Evolutionary conservation across 75 land plant genomes (phyloP).

Genomic region (Chamaecyparis obtusa): DNA sequence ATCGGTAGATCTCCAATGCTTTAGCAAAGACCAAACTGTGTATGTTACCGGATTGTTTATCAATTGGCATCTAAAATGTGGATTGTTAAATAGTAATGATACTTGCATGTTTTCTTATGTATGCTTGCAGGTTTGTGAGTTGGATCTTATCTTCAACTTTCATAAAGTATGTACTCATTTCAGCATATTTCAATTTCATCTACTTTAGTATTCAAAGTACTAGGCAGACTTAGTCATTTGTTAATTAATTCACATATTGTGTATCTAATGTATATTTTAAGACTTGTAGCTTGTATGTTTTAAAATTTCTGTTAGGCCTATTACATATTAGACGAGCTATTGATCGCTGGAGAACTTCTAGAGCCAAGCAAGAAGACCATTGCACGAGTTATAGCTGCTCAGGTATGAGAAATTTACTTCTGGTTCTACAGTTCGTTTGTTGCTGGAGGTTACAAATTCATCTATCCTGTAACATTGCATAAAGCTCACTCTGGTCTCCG

Average conservation of each 20-base stretch:
- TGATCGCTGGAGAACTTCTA: conserved; percentile 96
- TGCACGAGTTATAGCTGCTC: conserved; percentile 91
- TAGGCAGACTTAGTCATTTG: background rate
- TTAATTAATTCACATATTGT: background rate
- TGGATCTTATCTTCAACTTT: conserved; percentile 93
- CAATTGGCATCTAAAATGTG: background rate
- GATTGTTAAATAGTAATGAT: background rate
- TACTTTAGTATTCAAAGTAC: background rate
- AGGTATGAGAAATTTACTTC: conserved; percentile 45
- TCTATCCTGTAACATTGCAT: background rate
- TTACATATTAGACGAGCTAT: conserved; percentile 87
- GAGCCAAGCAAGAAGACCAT: conserved; percentile 98
- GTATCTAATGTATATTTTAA: background rate
- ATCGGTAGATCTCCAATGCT: background rate
- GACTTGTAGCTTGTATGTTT: background rate
- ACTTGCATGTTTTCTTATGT: background rate
- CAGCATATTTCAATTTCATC: background rate
- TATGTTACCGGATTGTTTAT: background rate
- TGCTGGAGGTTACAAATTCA: background rate
- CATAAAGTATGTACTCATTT: conserved; percentile 56
- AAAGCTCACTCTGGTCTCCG: background rate
- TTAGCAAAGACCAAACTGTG: background rate
- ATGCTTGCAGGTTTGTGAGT: conserved; percentile 73
- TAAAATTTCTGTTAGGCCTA: conserved; percentile 55
- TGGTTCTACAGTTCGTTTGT: background rate